Percentiles rank a stretch among this genome's conserved stretches.
Evolutionary conservation across 2,329 filamentous ascomycete genomes (phyloP).

Genomic region (Nemania abortiva): DNA sequence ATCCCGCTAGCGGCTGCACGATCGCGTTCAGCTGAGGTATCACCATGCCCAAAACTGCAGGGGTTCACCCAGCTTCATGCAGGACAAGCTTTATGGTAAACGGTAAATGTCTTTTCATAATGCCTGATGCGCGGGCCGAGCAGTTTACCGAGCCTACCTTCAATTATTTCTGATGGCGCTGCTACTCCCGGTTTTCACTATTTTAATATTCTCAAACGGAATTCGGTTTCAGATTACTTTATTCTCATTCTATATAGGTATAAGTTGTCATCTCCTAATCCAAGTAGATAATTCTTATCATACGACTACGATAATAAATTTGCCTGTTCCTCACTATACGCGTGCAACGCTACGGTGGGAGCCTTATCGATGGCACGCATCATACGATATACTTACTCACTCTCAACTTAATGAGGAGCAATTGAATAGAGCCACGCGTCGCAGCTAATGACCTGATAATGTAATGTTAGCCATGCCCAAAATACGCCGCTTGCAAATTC

Average conservation of each 20-base stretch:
- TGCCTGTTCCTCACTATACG: neutral
- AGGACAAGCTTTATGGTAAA: neutral
- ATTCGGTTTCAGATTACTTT: neutral
- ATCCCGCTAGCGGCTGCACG: constrained; percentile 34
- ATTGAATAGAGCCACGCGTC: neutral
- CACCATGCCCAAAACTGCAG: constrained; percentile 16
- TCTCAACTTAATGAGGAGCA: neutral
- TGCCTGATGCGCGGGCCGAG: neutral
- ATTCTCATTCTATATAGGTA: neutral
- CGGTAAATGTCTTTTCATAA: neutral
- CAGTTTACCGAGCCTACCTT: too few relatives aligned
- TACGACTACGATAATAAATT: neutral
- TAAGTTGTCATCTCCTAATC: neutral
- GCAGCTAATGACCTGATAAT: constrained; percentile 4
- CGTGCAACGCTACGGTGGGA: neutral
- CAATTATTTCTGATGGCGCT: too few relatives aligned
- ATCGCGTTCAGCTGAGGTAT: constrained; percentile 34
- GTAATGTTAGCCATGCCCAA: constrained; percentile 25
- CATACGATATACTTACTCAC: constrained; percentile 10
- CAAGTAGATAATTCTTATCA: neutral
- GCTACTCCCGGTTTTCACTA: too few relatives aligned
- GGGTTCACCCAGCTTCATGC: constrained; percentile 7
- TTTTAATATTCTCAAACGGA: neutral
- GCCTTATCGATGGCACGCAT: neutral
- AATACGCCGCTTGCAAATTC: constrained; percentile 48